phyloP scores from a whole-genome alignment of 1,284 basidiomycete species.

The Coniferiporia weirii region DNA sequence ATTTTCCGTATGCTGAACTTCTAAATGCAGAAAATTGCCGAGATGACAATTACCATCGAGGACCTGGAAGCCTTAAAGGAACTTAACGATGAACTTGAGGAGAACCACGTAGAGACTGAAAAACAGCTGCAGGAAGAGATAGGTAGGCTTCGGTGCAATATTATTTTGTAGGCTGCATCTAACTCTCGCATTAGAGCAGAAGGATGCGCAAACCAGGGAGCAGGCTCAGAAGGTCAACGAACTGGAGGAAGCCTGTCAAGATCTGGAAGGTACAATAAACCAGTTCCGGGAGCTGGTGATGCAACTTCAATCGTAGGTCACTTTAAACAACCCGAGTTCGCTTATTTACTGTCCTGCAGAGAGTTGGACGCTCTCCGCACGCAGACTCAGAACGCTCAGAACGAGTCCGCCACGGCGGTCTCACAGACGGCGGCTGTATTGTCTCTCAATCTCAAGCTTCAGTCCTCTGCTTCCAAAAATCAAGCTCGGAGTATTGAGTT shows the following conservation, averaged over 20 bases:
- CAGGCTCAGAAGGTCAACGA: slow-evolving; percentile 56
- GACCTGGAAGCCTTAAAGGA: slow-evolving; percentile 95
- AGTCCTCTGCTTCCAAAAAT: slow-evolving; percentile 83
- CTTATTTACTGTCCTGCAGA: slow-evolving; percentile 34
- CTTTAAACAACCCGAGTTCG: neutral
- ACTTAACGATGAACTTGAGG: slow-evolving; percentile 95
- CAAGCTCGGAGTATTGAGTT: slow-evolving; percentile 86
- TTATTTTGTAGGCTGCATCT: neutral
- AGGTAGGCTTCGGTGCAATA: slow-evolving; percentile 40
- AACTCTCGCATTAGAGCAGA: slow-evolving; percentile 47
- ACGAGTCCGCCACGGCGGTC: slow-evolving; percentile 70
- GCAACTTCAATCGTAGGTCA: slow-evolving; percentile 70
- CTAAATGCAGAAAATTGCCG: slow-evolving; percentile 79
- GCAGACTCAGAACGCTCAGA: slow-evolving; percentile 79
- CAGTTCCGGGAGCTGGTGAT: slow-evolving; percentile 90
- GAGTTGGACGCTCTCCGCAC: slow-evolving; percentile 79
- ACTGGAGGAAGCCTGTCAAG: slow-evolving; percentile 75
- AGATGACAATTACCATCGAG: slow-evolving; percentile 92
- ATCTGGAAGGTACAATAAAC: slow-evolving; percentile 80
- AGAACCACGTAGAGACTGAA: slow-evolving; percentile 93
- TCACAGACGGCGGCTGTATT: slow-evolving; percentile 81
- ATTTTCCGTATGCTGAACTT: slow-evolving; percentile 4
- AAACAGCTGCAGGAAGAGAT: slow-evolving; percentile 89
- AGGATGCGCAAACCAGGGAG: slow-evolving; percentile 67
- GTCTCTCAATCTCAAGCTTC: slow-evolving; percentile 88